A percentile compares a stretch with the other conserved stretches of the same genome.
These are phyloP conservation scores for Parmelia sp. DNA, from an alignment of 495 filamentous ascomycete species.

Conservation along the genomic window DNA sequence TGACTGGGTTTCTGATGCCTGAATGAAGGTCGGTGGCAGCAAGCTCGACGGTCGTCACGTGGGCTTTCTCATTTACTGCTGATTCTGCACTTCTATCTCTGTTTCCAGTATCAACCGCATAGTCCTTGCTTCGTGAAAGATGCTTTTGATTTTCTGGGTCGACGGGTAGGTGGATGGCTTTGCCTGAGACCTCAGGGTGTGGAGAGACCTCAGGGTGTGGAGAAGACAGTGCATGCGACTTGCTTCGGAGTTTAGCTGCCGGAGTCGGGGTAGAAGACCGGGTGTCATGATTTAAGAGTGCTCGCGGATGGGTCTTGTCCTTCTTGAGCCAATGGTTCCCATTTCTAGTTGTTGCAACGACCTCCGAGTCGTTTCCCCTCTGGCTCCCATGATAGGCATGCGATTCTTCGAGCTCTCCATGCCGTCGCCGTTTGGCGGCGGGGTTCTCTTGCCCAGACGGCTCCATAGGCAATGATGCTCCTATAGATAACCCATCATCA, in stretches of 20 bases:
- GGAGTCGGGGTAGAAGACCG: slow-evolving; percentile 15
- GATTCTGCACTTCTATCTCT: background rate
- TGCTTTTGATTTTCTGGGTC: background rate
- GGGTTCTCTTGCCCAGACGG: background rate
- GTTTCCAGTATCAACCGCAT: background rate
- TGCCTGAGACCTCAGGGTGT: background rate
- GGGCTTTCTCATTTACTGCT: background rate
- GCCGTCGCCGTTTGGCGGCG: slow-evolving; percentile 9
- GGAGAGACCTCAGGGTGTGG: background rate
- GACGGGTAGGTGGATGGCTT: background rate
- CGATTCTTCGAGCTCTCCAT: slow-evolving; percentile 1
- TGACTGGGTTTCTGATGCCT: background rate
- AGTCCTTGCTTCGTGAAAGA: background rate
- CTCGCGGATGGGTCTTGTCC: slow-evolving; percentile 3
- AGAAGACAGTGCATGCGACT: background rate
- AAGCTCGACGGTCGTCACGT: background rate
- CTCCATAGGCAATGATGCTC: background rate
- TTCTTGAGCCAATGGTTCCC: slow-evolving; percentile 12
- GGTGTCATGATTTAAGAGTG: background rate
- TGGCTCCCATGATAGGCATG: background rate
- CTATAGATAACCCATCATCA: background rate
- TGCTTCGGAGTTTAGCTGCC: background rate
- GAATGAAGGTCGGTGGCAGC: background rate
- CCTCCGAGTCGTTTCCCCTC: background rate
- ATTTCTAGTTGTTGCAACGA: background rate